Percentiles rank a stretch among this genome's conserved stretches.
phyloP scores from a whole-genome alignment of 2,329 filamentous ascomycete species.

The Fusarium cyanostomum region DNA sequence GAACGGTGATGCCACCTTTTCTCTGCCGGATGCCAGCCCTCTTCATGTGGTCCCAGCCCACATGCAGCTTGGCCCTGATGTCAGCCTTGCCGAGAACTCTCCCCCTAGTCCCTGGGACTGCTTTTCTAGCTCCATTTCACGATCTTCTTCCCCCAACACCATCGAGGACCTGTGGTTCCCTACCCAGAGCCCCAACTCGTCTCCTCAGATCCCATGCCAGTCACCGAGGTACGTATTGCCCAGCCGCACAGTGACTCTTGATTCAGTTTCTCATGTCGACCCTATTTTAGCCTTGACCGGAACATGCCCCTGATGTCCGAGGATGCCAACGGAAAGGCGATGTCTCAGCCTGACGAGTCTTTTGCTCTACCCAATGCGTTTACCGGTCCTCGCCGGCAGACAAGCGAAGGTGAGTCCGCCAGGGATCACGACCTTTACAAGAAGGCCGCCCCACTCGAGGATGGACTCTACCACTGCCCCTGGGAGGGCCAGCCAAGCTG shows the following conservation, averaged over 20 bases:
- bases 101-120: slow-evolving; percentile 63
- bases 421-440: slow-evolving; percentile 77
- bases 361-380: slow-evolving; percentile 51
- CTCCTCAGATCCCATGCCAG: slow-evolving; percentile 59
- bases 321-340: slow-evolving; percentile 36
- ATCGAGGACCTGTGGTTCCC: slow-evolving; percentile 60
- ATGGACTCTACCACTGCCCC: slow-evolving; percentile 94
- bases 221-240: slow-evolving; percentile 62
- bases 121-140: slow-evolving; percentile 63
- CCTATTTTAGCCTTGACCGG: slow-evolving; percentile 45
- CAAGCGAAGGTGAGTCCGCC: slow-evolving; percentile 65
- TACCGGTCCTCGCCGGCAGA: slow-evolving; percentile 55
- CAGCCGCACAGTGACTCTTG: slow-evolving; percentile 1
- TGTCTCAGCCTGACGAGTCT: slow-evolving; percentile 45
- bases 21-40: slow-evolving; percentile 53
- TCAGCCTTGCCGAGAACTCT: slow-evolving; percentile 58
- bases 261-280: slow-evolving; percentile 32
- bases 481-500: slow-evolving; percentile 77
- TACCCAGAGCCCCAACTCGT: slow-evolving; percentile 54
- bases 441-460: slow-evolving; percentile 67
- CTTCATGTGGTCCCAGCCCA: slow-evolving; percentile 67
- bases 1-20: slow-evolving; percentile 54
- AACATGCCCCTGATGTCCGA: slow-evolving; percentile 46
- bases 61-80: slow-evolving; percentile 64
- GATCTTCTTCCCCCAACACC: slow-evolving; percentile 60